Conservation (phyloP, 2,329 filamentous ascomycete genomes). For the Hypoxylon sp. region DNA sequence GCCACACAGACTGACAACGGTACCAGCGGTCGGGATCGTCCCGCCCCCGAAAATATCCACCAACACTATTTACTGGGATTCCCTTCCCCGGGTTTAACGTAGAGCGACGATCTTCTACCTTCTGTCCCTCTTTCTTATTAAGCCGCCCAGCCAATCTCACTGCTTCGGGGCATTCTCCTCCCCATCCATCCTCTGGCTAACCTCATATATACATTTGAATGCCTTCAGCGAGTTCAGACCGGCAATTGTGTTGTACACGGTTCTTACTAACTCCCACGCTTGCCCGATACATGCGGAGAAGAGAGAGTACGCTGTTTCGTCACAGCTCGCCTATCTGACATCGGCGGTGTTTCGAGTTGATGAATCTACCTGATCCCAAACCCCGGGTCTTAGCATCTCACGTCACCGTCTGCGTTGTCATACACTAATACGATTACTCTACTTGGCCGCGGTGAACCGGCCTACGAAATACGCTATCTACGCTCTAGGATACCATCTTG, state of each 20-base stretch:
- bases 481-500: slow-evolving; percentile 7
- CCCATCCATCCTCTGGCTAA: slow-evolving; percentile 15
- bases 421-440: slow-evolving; percentile 10
- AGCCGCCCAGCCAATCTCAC: slow-evolving; percentile 39
- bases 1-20: slow-evolving; percentile 12
- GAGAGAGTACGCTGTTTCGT: slow-evolving; percentile 7
- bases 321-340: slow-evolving; percentile 3
- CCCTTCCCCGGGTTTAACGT: slow-evolving; percentile 45
- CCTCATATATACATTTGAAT: slow-evolving; percentile 22
- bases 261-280: neutral
- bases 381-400: slow-evolving; percentile 5
- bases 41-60: slow-evolving; percentile 43
- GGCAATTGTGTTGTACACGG: slow-evolving; percentile 5
- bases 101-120: slow-evolving; percentile 33
- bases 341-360: slow-evolving; percentile 29
- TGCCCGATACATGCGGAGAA: slow-evolving; percentile 2
- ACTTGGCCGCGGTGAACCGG: slow-evolving; percentile 1
- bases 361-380: slow-evolving; percentile 23
- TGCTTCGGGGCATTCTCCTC: slow-evolving; percentile 27
- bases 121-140: slow-evolving; percentile 39
- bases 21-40: slow-evolving; percentile 43
- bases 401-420: slow-evolving; percentile 14
- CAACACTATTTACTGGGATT: slow-evolving; percentile 39
- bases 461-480: neutral
- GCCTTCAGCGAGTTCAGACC: slow-evolving; percentile 11